phyloP scores from a whole-genome alignment of 208 protist species.

The Crithidia brevicula region DNA sequence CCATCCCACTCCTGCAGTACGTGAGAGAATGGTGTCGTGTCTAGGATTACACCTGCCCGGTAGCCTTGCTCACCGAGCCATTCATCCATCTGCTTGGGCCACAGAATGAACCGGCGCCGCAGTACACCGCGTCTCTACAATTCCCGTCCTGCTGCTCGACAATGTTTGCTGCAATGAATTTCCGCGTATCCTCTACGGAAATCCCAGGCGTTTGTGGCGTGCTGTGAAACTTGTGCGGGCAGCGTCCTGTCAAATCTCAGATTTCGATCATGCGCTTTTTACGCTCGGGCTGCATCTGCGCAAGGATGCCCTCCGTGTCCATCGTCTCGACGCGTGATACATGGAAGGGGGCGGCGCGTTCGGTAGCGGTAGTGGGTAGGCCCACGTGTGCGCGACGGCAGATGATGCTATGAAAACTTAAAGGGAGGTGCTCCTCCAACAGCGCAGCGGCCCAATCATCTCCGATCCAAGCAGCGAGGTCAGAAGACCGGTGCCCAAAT shows the following conservation, averaged over 20 bases:
- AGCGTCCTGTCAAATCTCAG: background rate
- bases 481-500: constrained; percentile 19
- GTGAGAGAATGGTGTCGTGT: background rate
- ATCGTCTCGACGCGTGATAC: background rate
- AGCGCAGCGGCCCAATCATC: constrained; percentile 17
- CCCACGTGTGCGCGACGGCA: constrained; percentile 4
- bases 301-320: background rate
- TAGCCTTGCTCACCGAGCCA: constrained; percentile 22
- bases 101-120: constrained; percentile 21
- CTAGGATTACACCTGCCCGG: background rate
- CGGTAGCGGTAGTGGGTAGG: constrained; percentile 6
- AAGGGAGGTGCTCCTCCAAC: background rate
- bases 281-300: background rate
- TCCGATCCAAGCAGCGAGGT: constrained; percentile 15
- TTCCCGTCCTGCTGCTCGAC: constrained; percentile 5
- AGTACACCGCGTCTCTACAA: constrained; percentile 12
- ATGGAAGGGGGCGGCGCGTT: constrained; percentile 5
- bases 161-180: background rate
- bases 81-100: constrained; percentile 19
- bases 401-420: constrained; percentile 12
- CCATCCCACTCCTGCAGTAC: constrained; percentile 19
- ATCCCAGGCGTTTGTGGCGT: background rate
- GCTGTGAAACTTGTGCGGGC: background rate
- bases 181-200: background rate
- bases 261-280: background rate